Conservation (phyloP, 257 asterid genomes). For the Cordia subcordata region DNA sequence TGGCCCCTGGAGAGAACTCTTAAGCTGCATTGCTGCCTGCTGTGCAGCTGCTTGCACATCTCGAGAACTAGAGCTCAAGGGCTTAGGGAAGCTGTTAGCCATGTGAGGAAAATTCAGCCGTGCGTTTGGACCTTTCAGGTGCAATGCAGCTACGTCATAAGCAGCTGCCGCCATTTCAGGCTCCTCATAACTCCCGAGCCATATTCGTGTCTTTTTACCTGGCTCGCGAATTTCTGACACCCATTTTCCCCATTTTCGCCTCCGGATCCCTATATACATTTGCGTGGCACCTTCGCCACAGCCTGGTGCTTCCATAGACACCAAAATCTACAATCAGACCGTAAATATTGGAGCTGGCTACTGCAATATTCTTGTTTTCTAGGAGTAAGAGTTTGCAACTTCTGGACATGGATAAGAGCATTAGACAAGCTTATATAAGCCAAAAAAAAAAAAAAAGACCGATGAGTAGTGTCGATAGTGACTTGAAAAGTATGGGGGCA, state of each 20-base stretch:
- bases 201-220: constrained; percentile 42
- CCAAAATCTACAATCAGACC: not conserved
- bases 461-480: not conserved
- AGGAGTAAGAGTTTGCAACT: not conserved
- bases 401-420: no score
- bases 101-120: constrained; percentile 45
- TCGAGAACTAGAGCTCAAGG: constrained; percentile 30
- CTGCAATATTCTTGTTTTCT: not conserved
- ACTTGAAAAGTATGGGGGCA: not conserved
- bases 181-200: constrained; percentile 56
- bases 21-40: constrained; percentile 40
- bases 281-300: constrained; percentile 1
- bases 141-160: constrained; percentile 55
- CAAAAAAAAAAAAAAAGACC: no score
- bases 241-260: constrained; percentile 47
- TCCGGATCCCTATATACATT: not conserved
- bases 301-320: not conserved
- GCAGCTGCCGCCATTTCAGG: constrained; percentile 70
- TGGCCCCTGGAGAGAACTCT: not conserved
- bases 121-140: constrained; percentile 41
- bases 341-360: no score
- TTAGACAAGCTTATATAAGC: not conserved
- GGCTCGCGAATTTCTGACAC: constrained; percentile 63
- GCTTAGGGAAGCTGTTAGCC: constrained; percentile 34
- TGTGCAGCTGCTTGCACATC: constrained; percentile 47